Evolutionary conservation across 176 grass and related monocot species (phyloP).

Genomic region (Oryza coarctata): DNA sequence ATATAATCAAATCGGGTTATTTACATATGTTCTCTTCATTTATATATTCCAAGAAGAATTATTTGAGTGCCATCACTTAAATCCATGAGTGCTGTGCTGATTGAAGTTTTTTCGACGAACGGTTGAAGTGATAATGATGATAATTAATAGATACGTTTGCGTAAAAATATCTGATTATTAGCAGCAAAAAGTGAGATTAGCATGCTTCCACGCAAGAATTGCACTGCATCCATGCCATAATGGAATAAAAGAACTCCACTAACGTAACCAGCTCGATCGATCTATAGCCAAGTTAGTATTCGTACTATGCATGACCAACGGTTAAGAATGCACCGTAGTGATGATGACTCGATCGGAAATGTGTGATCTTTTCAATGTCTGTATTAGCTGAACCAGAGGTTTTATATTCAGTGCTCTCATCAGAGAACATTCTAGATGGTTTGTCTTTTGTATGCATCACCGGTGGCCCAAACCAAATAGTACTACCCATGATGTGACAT

Average conservation of each 20-base stretch:
- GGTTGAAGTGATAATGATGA: not conserved
- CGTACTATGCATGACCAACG: not conserved
- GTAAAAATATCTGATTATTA: not conserved
- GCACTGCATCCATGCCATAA: not conserved
- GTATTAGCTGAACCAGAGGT: not conserved
- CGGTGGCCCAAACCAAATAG: too few relatives aligned
- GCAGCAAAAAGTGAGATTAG: not conserved
- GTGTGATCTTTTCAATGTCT: not conserved
- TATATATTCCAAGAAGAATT: not conserved
- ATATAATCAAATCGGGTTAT: not conserved
- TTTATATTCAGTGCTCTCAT: not conserved
- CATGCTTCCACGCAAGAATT: conserved; percentile 8
- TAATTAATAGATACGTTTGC: not conserved
- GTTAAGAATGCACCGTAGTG: not conserved
- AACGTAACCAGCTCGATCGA: not conserved
- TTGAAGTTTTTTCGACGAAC: not conserved
- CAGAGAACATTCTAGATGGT: too few relatives aligned
- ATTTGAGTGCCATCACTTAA: not conserved
- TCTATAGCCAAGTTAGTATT: not conserved
- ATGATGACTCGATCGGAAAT: not conserved
- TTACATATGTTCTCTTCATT: not conserved
- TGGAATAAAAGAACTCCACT: not conserved
- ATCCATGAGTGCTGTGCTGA: not conserved
- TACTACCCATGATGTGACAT: too few relatives aligned
- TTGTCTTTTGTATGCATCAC: too few relatives aligned